Evolutionary conservation across 108 stramenopile genomes (phyloP), one percentile per base, ranked within the genome.

Genomic region (Skeletonema marinoi): DNA sequence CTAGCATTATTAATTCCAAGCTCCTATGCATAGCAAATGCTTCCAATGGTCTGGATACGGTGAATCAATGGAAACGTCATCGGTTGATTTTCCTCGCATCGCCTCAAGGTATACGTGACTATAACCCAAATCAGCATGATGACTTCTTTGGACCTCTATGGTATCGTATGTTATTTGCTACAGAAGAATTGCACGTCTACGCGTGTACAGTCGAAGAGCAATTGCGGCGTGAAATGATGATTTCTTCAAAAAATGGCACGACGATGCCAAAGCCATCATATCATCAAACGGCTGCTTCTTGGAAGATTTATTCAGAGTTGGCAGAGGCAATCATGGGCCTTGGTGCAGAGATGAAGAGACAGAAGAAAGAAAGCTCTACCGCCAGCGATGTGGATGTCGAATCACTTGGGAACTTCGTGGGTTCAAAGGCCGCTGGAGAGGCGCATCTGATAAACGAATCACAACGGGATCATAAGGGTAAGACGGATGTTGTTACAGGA

Each of bases 1-100:
- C 95, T 14, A 85, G 87, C 36, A 83, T 90, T 70, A 64, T 93
- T 44, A 88, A 91, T 67, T 73, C 84, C 63, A 96, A 96, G 76
- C 67, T 83, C 2, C n/a, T 73, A 12, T 41, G 65, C 25, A 74
- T 83, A 30, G 70, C 85, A 16, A 58, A 38, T 33, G 38, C 62
- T 68, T 25, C 62, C 1, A 56, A 46, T 14, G 32, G 62, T 31
- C 13, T 31, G 14, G 83, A 73, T 25, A 32, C 78, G 2, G 74
- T 86, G 25, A 66, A 64, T 10, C 89, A 90, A 65, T 93, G 92
- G 90, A 78, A 88, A 66, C 80, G 86, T 48, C 92, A 93, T 85
- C 71, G 71, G 8, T 60, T 62, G 8, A 50, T 74, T 46, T 88
- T 88, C 61, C 32, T 86, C 17, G 66, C 64, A 3, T 62, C 58